These are phyloP conservation scores for Fusarium neocosmosporiellum DNA, from an alignment of 2,329 filamentous ascomycete species.

Conservation along the genomic window DNA sequence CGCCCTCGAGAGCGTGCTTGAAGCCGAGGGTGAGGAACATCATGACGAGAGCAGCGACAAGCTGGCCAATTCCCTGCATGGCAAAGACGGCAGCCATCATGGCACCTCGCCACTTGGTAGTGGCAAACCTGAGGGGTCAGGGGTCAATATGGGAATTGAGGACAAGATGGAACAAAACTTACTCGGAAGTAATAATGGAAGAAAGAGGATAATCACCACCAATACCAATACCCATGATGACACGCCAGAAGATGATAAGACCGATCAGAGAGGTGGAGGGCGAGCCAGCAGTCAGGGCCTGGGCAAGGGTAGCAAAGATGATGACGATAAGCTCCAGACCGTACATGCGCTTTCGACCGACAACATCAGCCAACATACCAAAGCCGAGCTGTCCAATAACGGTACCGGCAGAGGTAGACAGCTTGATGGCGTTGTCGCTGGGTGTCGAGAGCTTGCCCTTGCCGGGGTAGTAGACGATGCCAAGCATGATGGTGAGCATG, in stretches of 20 bases:
- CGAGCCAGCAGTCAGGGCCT: slow-evolving; percentile 73
- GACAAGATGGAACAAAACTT: slow-evolving; percentile 18
- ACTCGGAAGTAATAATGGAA: slow-evolving; percentile 88
- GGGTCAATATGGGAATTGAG: not conserved
- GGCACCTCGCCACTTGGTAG: slow-evolving; percentile 84
- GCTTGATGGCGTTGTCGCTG: slow-evolving; percentile 86
- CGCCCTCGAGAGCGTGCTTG: slow-evolving; percentile 68
- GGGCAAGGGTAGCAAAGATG: slow-evolving; percentile 80
- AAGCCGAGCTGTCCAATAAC: slow-evolving; percentile 85
- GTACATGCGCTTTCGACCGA: slow-evolving; percentile 79
- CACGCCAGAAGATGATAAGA: slow-evolving; percentile 82
- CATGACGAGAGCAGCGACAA: slow-evolving; percentile 79
- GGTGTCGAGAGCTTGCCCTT: slow-evolving; percentile 70
- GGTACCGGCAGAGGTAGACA: slow-evolving; percentile 84
- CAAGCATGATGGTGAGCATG: slow-evolving; percentile 79
- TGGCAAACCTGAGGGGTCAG: slow-evolving; percentile 66
- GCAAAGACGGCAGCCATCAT: slow-evolving; percentile 91
- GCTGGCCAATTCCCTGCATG: slow-evolving; percentile 88
- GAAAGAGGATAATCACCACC: slow-evolving; percentile 79
- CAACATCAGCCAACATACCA: slow-evolving; percentile 79
- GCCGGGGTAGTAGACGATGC: slow-evolving; percentile 77
- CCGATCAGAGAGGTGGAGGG: slow-evolving; percentile 72
- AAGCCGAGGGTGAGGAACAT: slow-evolving; percentile 80
- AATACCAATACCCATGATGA: slow-evolving; percentile 69
- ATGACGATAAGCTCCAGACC: slow-evolving; percentile 84